These are phyloP conservation scores for Umbilicus rupestris DNA, from an alignment of 164 flowering plant genomes.

Conservation along the genomic window DNA sequence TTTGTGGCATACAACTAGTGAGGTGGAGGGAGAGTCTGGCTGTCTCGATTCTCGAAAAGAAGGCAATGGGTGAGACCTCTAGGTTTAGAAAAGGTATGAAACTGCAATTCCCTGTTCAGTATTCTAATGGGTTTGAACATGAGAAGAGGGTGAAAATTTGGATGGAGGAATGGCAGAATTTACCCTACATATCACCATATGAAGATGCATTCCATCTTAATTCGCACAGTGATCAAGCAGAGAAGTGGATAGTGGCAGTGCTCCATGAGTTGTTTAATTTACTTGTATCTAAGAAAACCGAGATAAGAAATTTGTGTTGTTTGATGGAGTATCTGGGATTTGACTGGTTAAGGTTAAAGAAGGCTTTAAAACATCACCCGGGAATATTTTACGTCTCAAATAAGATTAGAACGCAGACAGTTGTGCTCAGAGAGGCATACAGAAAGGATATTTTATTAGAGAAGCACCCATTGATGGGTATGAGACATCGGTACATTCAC, in stretches of 20 bases:
- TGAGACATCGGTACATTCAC: conserved; percentile 61
- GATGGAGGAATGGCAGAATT: conserved; percentile 48
- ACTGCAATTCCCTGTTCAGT: conserved; percentile 48
- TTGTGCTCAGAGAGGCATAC: conserved; percentile 74
- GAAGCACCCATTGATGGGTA: conserved; percentile 63
- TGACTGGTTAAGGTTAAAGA: conserved; percentile 7
- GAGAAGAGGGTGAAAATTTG: conserved; percentile 27
- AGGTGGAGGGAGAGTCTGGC: conserved; percentile 56
- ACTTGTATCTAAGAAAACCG: conserved; percentile 31
- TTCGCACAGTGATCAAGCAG: conserved; percentile 28
- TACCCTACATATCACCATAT: conserved; percentile 58
- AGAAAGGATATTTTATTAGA: conserved; percentile 57
- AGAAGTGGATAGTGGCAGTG: conserved; percentile 37
- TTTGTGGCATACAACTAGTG: conserved; percentile 47
- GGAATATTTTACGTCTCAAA: conserved; percentile 31
- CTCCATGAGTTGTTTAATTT: conserved; percentile 34
- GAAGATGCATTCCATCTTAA: conserved; percentile 45
- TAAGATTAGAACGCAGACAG: conserved; percentile 69
- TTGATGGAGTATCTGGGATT: conserved; percentile 46
- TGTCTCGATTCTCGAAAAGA: conserved; percentile 43
- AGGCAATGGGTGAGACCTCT: conserved; percentile 1
- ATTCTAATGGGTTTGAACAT: conserved; percentile 55
- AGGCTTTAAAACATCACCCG: conserved; percentile 4
- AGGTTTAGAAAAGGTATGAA: conserved; percentile 29
- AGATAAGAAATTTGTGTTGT: conserved; percentile 21